Evolutionary conservation across 768 basidiomycete genomes (phyloP).

Genomic region (Lepiota brunneoincarnata): DNA sequence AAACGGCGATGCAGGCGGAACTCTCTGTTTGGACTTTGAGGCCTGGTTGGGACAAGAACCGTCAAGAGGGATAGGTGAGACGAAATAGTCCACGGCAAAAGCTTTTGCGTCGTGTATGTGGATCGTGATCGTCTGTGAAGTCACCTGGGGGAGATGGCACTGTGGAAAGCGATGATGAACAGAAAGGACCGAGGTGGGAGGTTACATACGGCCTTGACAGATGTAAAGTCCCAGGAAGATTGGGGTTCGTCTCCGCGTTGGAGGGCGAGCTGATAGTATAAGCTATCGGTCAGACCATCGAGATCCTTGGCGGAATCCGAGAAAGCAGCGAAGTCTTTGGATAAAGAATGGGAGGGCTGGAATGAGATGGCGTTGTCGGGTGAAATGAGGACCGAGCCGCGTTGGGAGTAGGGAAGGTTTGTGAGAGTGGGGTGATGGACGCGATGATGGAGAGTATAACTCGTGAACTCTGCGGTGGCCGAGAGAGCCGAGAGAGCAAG

Average conservation of each 20-base stretch:
- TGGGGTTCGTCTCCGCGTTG: slow-evolving; percentile 41
- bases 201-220: slow-evolving; percentile 56
- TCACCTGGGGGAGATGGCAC: slow-evolving; percentile 64
- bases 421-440: slow-evolving; percentile 45
- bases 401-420: slow-evolving; percentile 37
- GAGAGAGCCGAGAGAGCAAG: slow-evolving; percentile 13
- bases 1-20: slow-evolving; percentile 19
- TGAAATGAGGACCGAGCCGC: slow-evolving; percentile 37
- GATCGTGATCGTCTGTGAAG: slow-evolving; percentile 55
- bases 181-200: slow-evolving; percentile 2
- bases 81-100: slow-evolving; percentile 71
- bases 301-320: slow-evolving; percentile 31
- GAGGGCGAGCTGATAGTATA: slow-evolving; percentile 74
- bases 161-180: slow-evolving; percentile 23
- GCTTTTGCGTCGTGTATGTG: slow-evolving; percentile 47
- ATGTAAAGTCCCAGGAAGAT: slow-evolving; percentile 53
- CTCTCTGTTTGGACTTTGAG: slow-evolving; percentile 22
- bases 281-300: slow-evolving; percentile 23
- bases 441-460: slow-evolving; percentile 45
- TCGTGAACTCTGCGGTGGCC: slow-evolving; percentile 21
- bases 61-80: slow-evolving; percentile 64
- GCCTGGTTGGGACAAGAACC: slow-evolving; percentile 53
- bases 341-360: slow-evolving; percentile 37
- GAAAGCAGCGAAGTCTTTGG: slow-evolving; percentile 46
- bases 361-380: slow-evolving; percentile 32